A percentile compares a stretch with the other conserved stretches of the same genome.
phyloP scores from a whole-genome alignment of 2,329 filamentous ascomycete genomes.

The Fusarium heterosporum region DNA sequence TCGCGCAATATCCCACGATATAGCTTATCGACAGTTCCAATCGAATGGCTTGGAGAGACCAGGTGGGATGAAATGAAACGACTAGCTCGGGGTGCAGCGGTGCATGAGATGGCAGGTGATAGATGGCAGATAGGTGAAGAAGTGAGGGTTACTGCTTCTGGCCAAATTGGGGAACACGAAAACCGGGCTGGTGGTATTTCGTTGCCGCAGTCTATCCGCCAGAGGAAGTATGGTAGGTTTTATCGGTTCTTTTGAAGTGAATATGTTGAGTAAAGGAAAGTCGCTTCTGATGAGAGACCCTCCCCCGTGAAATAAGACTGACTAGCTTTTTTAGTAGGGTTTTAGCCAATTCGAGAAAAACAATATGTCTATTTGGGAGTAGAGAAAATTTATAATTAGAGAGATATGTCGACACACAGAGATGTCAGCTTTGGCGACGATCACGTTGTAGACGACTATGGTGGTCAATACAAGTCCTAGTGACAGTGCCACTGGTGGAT shows the following conservation, averaged over 20 bases:
- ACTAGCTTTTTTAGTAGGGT: neutral
- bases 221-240: neutral
- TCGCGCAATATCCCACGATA: neutral
- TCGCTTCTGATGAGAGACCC: neutral
- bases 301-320: no score
- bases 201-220: neutral
- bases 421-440: neutral
- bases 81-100: constrained; percentile 29
- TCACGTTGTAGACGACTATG: neutral
- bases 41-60: constrained; percentile 30
- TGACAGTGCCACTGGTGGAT: neutral
- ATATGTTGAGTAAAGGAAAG: neutral
- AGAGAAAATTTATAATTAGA: neutral
- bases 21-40: constrained; percentile 16
- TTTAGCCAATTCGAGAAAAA: neutral
- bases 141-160: constrained; percentile 31
- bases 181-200: neutral
- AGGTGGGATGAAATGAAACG: constrained; percentile 34
- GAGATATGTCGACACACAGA: neutral
- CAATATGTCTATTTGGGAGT: neutral
- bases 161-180: constrained; percentile 25
- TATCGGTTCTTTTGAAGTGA: neutral
- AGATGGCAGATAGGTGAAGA: constrained; percentile 38
- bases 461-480: constrained; percentile 3
- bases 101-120: constrained; percentile 36